Percentiles rank a stretch among this genome's conserved stretches.
These are phyloP conservation scores for Solanum hybrid DNA, from an alignment of 305 asterid genomes.

Conservation along the genomic window DNA sequence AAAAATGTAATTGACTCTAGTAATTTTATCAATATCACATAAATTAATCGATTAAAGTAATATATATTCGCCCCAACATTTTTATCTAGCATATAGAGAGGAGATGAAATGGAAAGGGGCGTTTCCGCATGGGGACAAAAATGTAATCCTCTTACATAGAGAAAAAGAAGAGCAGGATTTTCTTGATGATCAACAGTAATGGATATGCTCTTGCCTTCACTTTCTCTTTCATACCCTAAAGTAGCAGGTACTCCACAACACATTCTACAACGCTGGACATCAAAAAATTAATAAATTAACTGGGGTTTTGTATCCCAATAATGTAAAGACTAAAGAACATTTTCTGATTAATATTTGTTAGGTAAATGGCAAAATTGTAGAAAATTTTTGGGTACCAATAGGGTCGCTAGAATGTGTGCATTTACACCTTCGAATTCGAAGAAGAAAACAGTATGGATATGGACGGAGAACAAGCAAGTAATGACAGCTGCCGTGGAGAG, in stretches of 20 bases:
- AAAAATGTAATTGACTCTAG: too few species aligned
- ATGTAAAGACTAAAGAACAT: not conserved
- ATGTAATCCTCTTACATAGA: not conserved
- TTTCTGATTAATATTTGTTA: constrained; percentile 8
- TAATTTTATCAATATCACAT: too few species aligned
- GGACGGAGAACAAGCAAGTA: constrained; percentile 79
- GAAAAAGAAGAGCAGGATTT: not conserved
- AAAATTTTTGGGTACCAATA: not conserved
- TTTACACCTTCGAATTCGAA: constrained; percentile 10
- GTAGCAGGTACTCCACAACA: not conserved
- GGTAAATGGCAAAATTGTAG: constrained; percentile 34
- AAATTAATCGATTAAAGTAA: not conserved
- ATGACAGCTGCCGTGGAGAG: constrained; percentile 85
- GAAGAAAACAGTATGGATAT: constrained; percentile 68
- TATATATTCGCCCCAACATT: not conserved
- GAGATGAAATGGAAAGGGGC: not conserved
- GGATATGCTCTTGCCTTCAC: constrained; percentile 24
- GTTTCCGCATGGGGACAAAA: not conserved
- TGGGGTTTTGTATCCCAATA: not conserved
- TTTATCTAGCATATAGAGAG: not conserved
- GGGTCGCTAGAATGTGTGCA: constrained; percentile 17
- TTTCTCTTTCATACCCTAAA: constrained; percentile 11
- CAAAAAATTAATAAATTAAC: not conserved
- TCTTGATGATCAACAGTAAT: not conserved
- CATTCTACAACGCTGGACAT: not conserved